Base-by-base conservation (phyloP, 371 early-diverging fungal species). In the Mortierella sp. region DNA sequence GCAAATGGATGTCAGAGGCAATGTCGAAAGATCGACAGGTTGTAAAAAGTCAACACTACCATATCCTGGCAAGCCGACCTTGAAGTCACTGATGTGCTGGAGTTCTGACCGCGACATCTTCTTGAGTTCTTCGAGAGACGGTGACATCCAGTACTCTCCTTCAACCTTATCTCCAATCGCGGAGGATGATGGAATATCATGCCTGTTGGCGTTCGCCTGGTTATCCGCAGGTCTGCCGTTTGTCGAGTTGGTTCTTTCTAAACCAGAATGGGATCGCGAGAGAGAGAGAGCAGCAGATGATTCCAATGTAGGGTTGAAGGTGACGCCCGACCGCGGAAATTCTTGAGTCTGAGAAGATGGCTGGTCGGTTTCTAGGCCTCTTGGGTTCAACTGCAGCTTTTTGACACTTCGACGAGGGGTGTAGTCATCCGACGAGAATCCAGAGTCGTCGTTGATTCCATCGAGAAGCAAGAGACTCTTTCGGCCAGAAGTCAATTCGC, bases 21-120 rank as follows among this genome's bases (percentile, higher is more conserved):
- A 70, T 0, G 80, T 74, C 6, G 90, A 87, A 30, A 97, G 85
- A 72, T 98, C 94, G 0, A 98, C 97, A 4, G 94, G 87, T 50
- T 86, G 80, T 21, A 87, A 71, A 72, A 95, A 98, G 38, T 72
- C 66, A 28, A 97, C 87, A 66, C 88, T 85, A 19, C 97, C 98
- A 54, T 86, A 84, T 8, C 88, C 92, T 3, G 78, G 80, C 46
- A 90, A 81, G 2, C 91, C 90, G 12, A 96, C 91, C 27, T 82
- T 83, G 66, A 97, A 95, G 56, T 90, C 84, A 14, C 84, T 80
- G 4, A 97, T 92, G 0, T 68, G 62, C 23, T 87, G 84, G n/a
- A 98, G 84, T 57, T 93, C 87, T 1, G 84, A 87, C 27, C 87
- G 86, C 8, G 83, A 72, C 93, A 92, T 84, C 23, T 79, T 72